Evolutionary conservation across 73 alveolate genomes (phyloP).

Genomic region (Paramecium octaurelia): DNA sequence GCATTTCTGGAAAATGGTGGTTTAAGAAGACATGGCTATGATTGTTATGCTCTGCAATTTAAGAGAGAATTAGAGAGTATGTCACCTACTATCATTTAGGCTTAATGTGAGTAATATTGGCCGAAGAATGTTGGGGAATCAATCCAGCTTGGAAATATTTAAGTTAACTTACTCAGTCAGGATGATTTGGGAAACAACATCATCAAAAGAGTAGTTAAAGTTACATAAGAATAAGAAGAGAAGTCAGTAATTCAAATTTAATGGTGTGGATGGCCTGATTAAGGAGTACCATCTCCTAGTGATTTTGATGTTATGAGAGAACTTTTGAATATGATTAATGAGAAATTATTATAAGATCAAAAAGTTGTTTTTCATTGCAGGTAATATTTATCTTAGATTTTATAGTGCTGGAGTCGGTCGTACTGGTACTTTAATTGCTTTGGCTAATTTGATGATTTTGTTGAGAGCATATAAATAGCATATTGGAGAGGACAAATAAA

Average conservation of each 20-base stretch:
- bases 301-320: slow-evolving; percentile 63
- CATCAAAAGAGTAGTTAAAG: slow-evolving; percentile 68
- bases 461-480: background rate
- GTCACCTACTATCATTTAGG: slow-evolving; percentile 2
- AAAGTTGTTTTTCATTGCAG: slow-evolving; percentile 92
- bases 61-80: slow-evolving; percentile 81
- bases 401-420: slow-evolving; percentile 97
- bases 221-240: slow-evolving; percentile 2
- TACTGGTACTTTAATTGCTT: slow-evolving; percentile 91
- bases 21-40: slow-evolving; percentile 79
- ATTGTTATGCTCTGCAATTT: slow-evolving; percentile 87
- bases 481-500: background rate
- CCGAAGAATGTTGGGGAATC: slow-evolving; percentile 69
- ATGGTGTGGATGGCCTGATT: slow-evolving; percentile 93
- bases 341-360: slow-evolving; percentile 8
- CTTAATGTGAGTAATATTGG: slow-evolving; percentile 91
- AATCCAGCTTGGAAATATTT: slow-evolving; percentile 48
- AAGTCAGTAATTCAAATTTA: background rate
- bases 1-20: slow-evolving; percentile 94
- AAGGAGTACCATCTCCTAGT: slow-evolving; percentile 82
- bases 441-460: slow-evolving; percentile 59
- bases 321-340: slow-evolving; percentile 23
- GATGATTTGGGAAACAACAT: slow-evolving; percentile 73
- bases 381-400: background rate
- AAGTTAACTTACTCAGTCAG: slow-evolving; percentile 62